Base-by-base conservation (phyloP, 208 protist genomes). In the Crithidia bombi region DNA sequence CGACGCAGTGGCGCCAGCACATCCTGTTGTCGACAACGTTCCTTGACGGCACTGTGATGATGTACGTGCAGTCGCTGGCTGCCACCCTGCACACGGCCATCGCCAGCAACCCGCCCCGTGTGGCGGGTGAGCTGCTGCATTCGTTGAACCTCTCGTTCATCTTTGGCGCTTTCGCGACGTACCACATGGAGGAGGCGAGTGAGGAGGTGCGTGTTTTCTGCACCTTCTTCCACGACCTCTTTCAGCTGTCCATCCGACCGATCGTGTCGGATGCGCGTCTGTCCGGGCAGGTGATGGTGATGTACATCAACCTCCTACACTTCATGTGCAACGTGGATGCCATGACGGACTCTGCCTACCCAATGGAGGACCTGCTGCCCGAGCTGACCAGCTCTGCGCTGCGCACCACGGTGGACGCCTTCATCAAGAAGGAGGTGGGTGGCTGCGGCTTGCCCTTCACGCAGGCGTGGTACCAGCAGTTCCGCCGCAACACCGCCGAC, bases 251-350 rank as follows among this genome's bases (percentile, higher is more conserved):
- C 0, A 84, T 96, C 56, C 81, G 80, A 36, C 75, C 83, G 19
- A 58, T 87, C 38, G 75, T 87, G 43, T 71, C 71, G 17, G 78
- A 93, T 39, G 68, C 79, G 25, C 80, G 71, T 10, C 71, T 84
- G 30, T 86, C 82, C 0, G 78, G 79, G 14, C 73, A 79, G 54
- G 39, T 95, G 46, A 93, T 94, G 86, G 65, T 81, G n/a, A 62
- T 96, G 65, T 97, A 93, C 84, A 76, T 79, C 66, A 87, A 85
- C 64, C 82, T 96, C 32, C 78, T 97, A 26, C 91, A 95, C 78
- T 92, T 93, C 63, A 92, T 96, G 83, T 89, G 85, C 70, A 97
- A 94, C 81, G 83, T 95, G 63, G 88, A 97, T 63, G 83, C 89
- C 12, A 75, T 97, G 52, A 81, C 64, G 41, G 90, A 91, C 17